A percentile compares a stretch with the other conserved stretches of the same genome.
These are phyloP conservation scores for Zygotorulaspora florentina DNA, from an alignment of 805 yeast genomes.

Conservation along the genomic window DNA sequence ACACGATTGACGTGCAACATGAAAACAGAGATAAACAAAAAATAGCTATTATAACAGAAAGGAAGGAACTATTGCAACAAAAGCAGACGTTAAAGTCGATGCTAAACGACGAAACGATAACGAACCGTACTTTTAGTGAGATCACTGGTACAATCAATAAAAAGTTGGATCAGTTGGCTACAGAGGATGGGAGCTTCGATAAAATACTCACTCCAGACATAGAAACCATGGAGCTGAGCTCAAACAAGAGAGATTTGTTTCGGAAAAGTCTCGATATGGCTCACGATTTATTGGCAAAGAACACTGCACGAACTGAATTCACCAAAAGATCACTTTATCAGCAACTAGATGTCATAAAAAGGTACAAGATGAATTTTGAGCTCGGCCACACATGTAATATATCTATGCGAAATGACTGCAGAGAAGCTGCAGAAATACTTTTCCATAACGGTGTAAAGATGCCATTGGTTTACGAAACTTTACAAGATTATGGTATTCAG, in stretches of 20 bases:
- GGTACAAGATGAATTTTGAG: constrained; percentile 20
- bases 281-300: constrained; percentile 15
- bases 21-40: constrained; percentile 17
- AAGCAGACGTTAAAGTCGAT: constrained; percentile 14
- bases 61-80: constrained; percentile 20
- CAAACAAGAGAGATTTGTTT: constrained; percentile 12
- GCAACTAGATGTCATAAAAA: constrained; percentile 17
- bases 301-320: constrained; percentile 18
- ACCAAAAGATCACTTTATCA: constrained; percentile 16
- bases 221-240: neutral
- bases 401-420: constrained; percentile 10
- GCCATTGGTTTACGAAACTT: constrained; percentile 27
- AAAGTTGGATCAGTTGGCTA: constrained; percentile 14
- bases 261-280: constrained; percentile 23
- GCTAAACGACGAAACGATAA: constrained; percentile 15
- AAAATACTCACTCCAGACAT: neutral
- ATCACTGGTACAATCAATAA: constrained; percentile 13
- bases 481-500: constrained; percentile 29
- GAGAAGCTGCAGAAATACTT: constrained; percentile 26
- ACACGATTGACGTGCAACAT: constrained; percentile 18
- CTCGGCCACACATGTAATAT: constrained; percentile 11
- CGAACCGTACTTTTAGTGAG: constrained; percentile 7
- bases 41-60: constrained; percentile 12
- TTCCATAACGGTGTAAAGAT: constrained; percentile 30
- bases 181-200: neutral